Conservation (phyloP, 768 basidiomycete genomes). For the Russula sp. region DNA sequence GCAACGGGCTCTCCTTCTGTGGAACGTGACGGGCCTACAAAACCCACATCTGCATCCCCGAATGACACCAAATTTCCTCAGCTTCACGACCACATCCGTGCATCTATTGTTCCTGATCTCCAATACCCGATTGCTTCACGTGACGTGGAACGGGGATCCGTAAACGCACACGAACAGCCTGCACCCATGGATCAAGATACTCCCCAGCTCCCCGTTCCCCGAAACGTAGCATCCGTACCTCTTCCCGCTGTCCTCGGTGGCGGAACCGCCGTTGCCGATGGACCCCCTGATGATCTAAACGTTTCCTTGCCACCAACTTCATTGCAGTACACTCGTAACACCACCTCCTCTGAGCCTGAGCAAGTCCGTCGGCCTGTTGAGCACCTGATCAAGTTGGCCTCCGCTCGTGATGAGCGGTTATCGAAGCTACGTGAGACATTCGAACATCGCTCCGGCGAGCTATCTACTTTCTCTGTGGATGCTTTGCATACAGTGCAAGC, state of each 20-base stretch:
- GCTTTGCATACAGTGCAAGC: neutral
- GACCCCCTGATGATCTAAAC: neutral
- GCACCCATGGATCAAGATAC: neutral
- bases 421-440: constrained; percentile 5
- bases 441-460: constrained; percentile 12
- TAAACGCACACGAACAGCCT: neutral
- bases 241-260: too few relatives aligned
- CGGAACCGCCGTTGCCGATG: neutral
- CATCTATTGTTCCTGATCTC: constrained; percentile 13
- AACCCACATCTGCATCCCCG: neutral
- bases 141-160: neutral
- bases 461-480: constrained; percentile 3
- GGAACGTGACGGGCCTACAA: neutral
- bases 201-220: neutral
- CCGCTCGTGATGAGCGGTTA: constrained; percentile 7
- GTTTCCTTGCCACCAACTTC: neutral
- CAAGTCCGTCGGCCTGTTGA: constrained; percentile 5
- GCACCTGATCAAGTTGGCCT: constrained; percentile 6
- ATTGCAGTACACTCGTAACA: neutral
- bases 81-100: neutral
- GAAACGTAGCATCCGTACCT: neutral
- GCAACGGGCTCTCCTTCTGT: neutral
- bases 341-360: constrained; percentile 1
- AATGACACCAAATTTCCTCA: neutral
- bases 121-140: constrained; percentile 3